A percentile compares a stretch with the other conserved stretches of the same genome.
phyloP scores from a whole-genome alignment of 495 filamentous ascomycete genomes.

The Podospora bellae-mahoneyi region DNA sequence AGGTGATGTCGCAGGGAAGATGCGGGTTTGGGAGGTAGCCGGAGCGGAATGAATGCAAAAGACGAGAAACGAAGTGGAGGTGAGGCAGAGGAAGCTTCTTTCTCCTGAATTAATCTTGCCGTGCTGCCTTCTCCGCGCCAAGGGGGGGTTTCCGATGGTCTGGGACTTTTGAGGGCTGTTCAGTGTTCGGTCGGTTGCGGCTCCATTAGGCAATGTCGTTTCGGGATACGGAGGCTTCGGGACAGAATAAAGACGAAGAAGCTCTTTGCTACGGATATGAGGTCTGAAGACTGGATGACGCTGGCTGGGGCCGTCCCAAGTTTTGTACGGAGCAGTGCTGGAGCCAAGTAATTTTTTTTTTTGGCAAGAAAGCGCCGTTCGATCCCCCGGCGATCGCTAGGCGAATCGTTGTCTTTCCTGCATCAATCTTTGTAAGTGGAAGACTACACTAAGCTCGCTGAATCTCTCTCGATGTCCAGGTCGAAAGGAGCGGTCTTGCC shows the following conservation, averaged over 20 bases:
- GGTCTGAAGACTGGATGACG: background rate
- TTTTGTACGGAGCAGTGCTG: background rate
- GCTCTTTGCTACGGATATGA: background rate
- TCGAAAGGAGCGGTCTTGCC: background rate
- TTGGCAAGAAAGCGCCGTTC: background rate
- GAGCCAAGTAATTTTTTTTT: background rate
- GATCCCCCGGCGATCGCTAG: background rate
- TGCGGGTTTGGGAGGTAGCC: background rate
- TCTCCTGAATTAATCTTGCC: conserved; percentile 7
- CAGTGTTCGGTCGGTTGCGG: conserved; percentile 3
- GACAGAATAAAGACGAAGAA: conserved; percentile 3
- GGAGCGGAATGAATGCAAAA: background rate
- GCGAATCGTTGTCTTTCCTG: conserved; percentile 1
- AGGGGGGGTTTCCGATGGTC: background rate
- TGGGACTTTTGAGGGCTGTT: background rate
- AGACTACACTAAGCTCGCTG: background rate
- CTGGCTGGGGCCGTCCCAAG: background rate
- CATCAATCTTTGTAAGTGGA: background rate
- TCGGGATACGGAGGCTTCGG: conserved; percentile 1
- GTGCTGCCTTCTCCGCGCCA: background rate
- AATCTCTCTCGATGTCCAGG: background rate
- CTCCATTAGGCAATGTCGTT: conserved; percentile 4
- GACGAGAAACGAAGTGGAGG: background rate
- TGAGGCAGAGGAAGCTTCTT: background rate
- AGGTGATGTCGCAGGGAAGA: background rate